Evolutionary conservation across 768 basidiomycete genomes (phyloP).

Genomic region (Megacollybia marginata): DNA sequence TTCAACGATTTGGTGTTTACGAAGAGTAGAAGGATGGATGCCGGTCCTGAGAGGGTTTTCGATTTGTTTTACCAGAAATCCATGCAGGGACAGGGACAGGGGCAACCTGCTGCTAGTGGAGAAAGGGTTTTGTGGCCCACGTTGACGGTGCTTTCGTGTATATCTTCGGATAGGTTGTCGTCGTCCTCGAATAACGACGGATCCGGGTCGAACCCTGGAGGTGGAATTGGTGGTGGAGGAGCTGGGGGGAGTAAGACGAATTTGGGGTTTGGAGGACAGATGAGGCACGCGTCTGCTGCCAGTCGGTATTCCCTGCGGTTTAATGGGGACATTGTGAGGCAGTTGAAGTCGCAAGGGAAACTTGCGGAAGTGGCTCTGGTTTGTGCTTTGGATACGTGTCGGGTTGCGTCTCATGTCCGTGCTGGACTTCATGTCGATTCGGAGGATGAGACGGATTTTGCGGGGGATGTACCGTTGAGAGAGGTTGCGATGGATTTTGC

Average conservation of each 20-base stretch:
- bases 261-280: constrained; percentile 22
- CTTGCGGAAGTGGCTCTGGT: constrained; percentile 60
- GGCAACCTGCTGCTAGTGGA: no score
- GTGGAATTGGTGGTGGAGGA: no score
- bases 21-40: constrained; percentile 61
- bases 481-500: constrained; percentile 66
- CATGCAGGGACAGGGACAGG: constrained; percentile 29
- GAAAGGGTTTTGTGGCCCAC: constrained; percentile 68
- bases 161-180: constrained; percentile 67
- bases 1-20: constrained; percentile 65
- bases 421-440: constrained; percentile 14
- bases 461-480: constrained; percentile 49
- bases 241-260: constrained; percentile 23
- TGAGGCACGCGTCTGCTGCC: constrained; percentile 13
- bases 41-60: constrained; percentile 80
- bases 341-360: constrained; percentile 47
- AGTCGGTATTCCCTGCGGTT: constrained; percentile 35
- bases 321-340: constrained; percentile 53
- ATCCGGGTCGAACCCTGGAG: no score
- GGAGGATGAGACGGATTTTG: constrained; percentile 20
- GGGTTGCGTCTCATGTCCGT: constrained; percentile 51
- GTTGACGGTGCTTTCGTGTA: constrained; percentile 63
- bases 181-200: constrained; percentile 17
- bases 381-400: constrained; percentile 72
- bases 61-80: constrained; percentile 60